Percentiles rank a stretch among this genome's conserved stretches.
Evolutionary conservation across 139 green algal species (phyloP).

Genomic region (Picochlorum sp.): DNA sequence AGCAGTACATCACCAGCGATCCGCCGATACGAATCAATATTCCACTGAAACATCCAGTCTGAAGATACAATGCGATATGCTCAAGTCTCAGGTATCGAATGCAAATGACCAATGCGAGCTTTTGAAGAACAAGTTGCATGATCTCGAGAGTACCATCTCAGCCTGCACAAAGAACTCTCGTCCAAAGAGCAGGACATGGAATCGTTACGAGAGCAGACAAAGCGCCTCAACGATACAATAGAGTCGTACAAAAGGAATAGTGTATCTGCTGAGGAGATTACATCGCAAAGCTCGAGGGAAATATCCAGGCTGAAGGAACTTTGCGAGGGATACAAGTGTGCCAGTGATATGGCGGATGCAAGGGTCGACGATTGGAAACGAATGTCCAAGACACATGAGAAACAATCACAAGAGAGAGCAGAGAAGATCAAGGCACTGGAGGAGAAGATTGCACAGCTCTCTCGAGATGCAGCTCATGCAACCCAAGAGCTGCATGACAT

Average conservation of each 20-base stretch:
- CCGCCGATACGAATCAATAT: not conserved
- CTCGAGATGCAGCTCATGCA: too few relatives aligned
- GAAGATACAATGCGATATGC: not conserved
- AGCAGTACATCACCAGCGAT: not conserved
- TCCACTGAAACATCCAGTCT: not conserved
- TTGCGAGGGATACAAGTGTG: constrained; percentile 11
- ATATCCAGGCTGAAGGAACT: not conserved
- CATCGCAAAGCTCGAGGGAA: not conserved
- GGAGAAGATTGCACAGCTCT: not conserved
- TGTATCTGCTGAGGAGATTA: too few relatives aligned
- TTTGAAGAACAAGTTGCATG: not conserved
- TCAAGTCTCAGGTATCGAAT: not conserved
- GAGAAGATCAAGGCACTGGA: not conserved
- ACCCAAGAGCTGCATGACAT: too few relatives aligned
- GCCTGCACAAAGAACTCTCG: too few relatives aligned
- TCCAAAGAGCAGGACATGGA: too few relatives aligned
- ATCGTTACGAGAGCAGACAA: too few relatives aligned
- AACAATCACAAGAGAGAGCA: not conserved
- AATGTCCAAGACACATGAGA: not conserved
- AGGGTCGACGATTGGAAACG: constrained; percentile 9
- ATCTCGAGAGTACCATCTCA: too few relatives aligned
- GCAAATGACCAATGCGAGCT: not conserved
- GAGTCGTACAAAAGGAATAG: too few relatives aligned
- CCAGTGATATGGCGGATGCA: not conserved
- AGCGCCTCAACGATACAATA: too few relatives aligned